Evolutionary conservation across 768 basidiomycete species (phyloP).

Genomic region (Lactarius akahatsu): DNA sequence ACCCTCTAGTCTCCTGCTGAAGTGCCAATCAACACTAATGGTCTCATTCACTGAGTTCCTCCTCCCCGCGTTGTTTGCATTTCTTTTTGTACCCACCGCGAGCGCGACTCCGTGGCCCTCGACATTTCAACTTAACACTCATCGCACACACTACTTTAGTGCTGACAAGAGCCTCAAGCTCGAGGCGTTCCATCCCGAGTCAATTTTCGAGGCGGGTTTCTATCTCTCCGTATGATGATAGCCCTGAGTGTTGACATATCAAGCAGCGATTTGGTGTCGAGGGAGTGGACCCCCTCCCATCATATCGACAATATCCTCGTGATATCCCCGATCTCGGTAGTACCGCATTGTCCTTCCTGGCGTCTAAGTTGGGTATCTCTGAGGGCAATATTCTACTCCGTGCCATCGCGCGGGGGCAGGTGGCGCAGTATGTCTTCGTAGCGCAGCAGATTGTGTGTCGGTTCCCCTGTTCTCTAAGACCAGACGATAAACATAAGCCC

Average conservation of each 20-base stretch:
- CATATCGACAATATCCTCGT: constrained; percentile 26
- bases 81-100: constrained; percentile 28
- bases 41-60: constrained; percentile 30
- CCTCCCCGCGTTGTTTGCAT: constrained; percentile 29
- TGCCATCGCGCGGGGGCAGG: constrained; percentile 27
- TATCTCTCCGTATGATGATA: neutral
- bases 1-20: neutral
- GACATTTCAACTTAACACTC: constrained; percentile 29
- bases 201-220: constrained; percentile 32
- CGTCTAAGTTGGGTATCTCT: constrained; percentile 29
- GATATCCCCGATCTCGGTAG: constrained; percentile 25
- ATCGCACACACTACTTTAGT: constrained; percentile 30
- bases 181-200: constrained; percentile 34
- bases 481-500: neutral
- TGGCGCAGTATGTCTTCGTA: constrained; percentile 29
- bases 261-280: constrained; percentile 31
- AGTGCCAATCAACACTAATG: neutral
- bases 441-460: constrained; percentile 32
- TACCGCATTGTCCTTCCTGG: constrained; percentile 32
- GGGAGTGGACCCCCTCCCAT: constrained; percentile 31
- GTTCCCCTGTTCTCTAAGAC: neutral
- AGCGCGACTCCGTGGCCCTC: constrained; percentile 30
- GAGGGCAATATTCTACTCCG: constrained; percentile 26
- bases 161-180: constrained; percentile 23
- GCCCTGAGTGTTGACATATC: neutral